Evolutionary conservation across 2,329 filamentous ascomycete species (phyloP).

Genomic region (Phaeosphaeriaceae sp.): DNA sequence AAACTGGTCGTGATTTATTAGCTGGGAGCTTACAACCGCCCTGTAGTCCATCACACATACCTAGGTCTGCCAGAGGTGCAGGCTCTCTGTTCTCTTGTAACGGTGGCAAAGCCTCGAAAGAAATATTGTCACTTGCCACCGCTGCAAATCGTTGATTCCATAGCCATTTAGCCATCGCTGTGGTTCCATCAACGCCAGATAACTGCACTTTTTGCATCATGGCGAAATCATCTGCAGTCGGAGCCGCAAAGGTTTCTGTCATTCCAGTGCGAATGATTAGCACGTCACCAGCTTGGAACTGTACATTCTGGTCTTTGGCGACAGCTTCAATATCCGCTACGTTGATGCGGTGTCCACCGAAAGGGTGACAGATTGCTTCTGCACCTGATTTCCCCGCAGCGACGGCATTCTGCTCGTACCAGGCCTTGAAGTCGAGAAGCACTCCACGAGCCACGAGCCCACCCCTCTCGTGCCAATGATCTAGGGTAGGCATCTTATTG

Average conservation of each 20-base stretch:
- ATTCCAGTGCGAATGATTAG: slow-evolving; percentile 27
- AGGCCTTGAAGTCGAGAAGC: slow-evolving; percentile 18
- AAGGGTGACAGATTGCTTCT: slow-evolving; percentile 14
- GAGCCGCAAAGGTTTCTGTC: slow-evolving; percentile 10
- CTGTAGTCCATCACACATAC: background rate
- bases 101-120: slow-evolving; percentile 62
- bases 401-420: slow-evolving; percentile 15
- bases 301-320: slow-evolving; percentile 9
- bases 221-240: slow-evolving; percentile 12
- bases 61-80: slow-evolving; percentile 3
- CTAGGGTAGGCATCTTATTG: slow-evolving; percentile 19
- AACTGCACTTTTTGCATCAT: slow-evolving; percentile 11
- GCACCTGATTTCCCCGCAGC: slow-evolving; percentile 12
- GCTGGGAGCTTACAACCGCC: background rate
- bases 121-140: slow-evolving; percentile 66
- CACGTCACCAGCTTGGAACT: slow-evolving; percentile 21
- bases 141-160: slow-evolving; percentile 69
- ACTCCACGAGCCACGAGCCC: slow-evolving; percentile 20
- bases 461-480: slow-evolving; percentile 18
- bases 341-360: slow-evolving; percentile 20
- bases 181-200: slow-evolving; percentile 13
- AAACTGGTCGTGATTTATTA: slow-evolving; percentile 6
- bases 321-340: slow-evolving; percentile 17
- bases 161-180: slow-evolving; percentile 64
- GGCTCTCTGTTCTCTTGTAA: slow-evolving; percentile 14